Evolutionary conservation across 495 filamentous ascomycete species (phyloP), one percentile per base, ranked within the genome.

Genomic region (Xylaria scruposa): DNA sequence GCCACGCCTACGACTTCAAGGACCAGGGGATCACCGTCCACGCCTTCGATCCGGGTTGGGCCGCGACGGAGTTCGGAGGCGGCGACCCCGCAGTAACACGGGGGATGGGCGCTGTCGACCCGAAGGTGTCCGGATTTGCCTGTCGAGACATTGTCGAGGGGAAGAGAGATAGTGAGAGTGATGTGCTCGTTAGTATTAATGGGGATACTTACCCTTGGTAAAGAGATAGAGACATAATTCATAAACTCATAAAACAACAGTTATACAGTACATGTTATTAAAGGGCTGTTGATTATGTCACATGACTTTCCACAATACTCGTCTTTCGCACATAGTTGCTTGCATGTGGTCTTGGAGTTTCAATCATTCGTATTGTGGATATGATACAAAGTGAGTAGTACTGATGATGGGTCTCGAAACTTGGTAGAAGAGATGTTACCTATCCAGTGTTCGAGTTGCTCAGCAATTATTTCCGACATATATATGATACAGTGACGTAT

Each of bases 1-100:
- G 67, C 29, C 67, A 69, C n/a, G 56, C 54, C 7, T 69, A 49
- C 42, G 67, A 69, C n/a, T 56, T 69, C 2, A 46, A 40, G 17
- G 67, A 69, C 8, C 2, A 60, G 4, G 67, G 67, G 13, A 24
- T 69, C 26, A 69, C 24, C 21, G 67, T 69, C 29, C 53, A 59
- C 53, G 67, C 54, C 6, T 60, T 60, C 6, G 53, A 61, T 12
- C 68, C 68, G 0, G 68, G 58, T 7, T 47, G 42, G 68, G 56
- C 44, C 2, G 68, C 68, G 17, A 70, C 68, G 0, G 58, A 70
- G 15, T 15, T 70, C 12, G 68, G 68, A 15, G 68, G 56, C 13
- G 5, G 9, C 2, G 58, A 62, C 17, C 68, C 68, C 2, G 29
- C 5, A 1, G 19, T 12, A 12, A 38, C 19, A 0, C 17, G 44